phyloP scores from a whole-genome alignment of 108 stramenopile genomes.

The Pseudonitzschia delicatissima region DNA sequence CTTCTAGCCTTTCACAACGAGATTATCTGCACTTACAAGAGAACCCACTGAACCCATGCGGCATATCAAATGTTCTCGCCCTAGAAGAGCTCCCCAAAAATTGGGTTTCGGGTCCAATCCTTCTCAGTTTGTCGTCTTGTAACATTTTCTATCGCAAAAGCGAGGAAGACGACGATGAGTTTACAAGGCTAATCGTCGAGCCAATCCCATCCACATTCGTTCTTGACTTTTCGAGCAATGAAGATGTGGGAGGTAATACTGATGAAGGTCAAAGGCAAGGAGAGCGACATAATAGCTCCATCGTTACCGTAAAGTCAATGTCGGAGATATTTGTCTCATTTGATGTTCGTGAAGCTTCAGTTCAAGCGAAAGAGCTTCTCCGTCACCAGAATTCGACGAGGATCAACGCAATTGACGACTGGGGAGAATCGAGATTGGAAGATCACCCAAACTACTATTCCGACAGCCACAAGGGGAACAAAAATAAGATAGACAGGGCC shows the following conservation, averaged over 20 bases:
- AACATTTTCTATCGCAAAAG: conserved; percentile 1
- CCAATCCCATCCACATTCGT: conserved; percentile 25
- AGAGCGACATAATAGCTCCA: background rate
- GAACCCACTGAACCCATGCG: conserved; percentile 25
- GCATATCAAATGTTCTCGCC: conserved; percentile 19
- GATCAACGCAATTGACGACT: background rate
- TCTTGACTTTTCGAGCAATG: background rate
- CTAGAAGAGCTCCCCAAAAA: background rate
- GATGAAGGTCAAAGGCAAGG: background rate
- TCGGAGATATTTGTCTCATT: background rate
- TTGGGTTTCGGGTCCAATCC: conserved; percentile 11
- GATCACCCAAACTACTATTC: too few relatives aligned
- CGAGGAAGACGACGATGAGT: background rate
- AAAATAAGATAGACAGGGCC: background rate
- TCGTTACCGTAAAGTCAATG: background rate
- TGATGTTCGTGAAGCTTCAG: conserved; percentile 5
- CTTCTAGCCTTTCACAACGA: background rate
- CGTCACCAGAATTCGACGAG: background rate
- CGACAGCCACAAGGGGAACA: background rate
- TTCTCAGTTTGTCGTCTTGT: conserved; percentile 35
- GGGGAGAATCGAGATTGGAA: background rate
- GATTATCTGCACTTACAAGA: background rate
- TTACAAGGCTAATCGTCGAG: background rate
- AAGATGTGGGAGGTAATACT: background rate
- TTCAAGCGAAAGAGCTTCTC: background rate